Evolutionary conservation across 2,329 filamentous ascomycete species (phyloP), one percentile per base, ranked within the genome.

Genomic region (Triangularia verruculosa): DNA sequence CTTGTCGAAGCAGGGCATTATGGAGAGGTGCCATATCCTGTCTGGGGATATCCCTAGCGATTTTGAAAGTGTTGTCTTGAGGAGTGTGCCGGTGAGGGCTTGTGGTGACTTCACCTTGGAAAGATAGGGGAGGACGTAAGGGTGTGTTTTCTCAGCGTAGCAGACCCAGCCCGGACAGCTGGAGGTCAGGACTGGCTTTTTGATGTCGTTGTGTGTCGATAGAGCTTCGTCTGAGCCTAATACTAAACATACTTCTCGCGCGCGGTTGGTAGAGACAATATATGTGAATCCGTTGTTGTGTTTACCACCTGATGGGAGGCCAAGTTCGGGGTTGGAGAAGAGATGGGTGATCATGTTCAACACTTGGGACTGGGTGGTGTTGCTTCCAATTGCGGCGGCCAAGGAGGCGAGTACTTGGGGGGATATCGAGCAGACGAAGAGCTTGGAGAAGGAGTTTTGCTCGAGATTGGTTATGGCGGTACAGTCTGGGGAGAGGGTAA

Each of bases 1-100:
- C 81, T 99, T 99, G 76, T 99, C 95, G 75, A 99, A 98, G 76
- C 95, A 99, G 20, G 95, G 95, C 95, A 99, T 99, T 54, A 99
- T 83, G 12, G 94, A 92, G 60, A 98, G 78, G 76, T 98, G 94
- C 92, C 94, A 99, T 74, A 99, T 93, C 69, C 88, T 86, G 67
- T 89, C 87, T 0, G 93, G 90, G 0, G 89, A 77, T 57, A 97
- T 87, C 32, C 86, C 86, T 66, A 93, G 83, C 59, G 80, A 83
- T 69, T 86, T 86, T 75, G 90, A 92, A 34, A 99, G 79, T 0
- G 90, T 86, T 0, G 92, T 94, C 77, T 99, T 99, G 61, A 99
- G 76, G 51, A 98, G 82, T 0, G 93, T 97, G 12, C 95, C 95
- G 68, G 91, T 90, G 59, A 99, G 78, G 25, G 95, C 94, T 76